These are phyloP conservation scores for Phallus indusiatus DNA, from an alignment of 768 basidiomycete genomes.

Conservation along the genomic window DNA sequence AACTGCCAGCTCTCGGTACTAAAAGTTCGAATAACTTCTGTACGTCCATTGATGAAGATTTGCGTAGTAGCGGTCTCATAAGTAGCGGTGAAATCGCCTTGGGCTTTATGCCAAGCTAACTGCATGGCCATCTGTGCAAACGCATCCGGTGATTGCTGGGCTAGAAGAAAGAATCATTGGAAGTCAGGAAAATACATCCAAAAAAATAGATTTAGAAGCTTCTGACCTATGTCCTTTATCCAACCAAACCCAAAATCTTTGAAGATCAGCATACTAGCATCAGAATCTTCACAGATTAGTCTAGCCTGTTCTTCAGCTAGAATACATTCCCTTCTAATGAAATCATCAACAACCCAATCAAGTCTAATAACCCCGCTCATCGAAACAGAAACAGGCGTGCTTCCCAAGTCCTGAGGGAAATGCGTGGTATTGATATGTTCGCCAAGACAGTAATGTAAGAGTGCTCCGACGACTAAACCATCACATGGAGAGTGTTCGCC, in stretches of 20 bases:
- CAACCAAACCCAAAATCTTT: slow-evolving; percentile 76
- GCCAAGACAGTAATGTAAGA: slow-evolving; percentile 72
- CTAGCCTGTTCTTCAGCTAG: slow-evolving; percentile 49
- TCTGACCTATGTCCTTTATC: slow-evolving; percentile 68
- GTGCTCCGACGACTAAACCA: slow-evolving; percentile 81
- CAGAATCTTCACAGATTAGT: slow-evolving; percentile 63
- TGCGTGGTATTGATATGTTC: slow-evolving; percentile 48
- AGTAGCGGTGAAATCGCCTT: slow-evolving; percentile 71
- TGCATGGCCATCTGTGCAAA: slow-evolving; percentile 90
- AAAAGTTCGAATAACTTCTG: slow-evolving; percentile 78
- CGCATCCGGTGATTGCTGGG: slow-evolving; percentile 60
- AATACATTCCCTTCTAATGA: slow-evolving; percentile 44
- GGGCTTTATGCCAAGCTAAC: slow-evolving; percentile 80
- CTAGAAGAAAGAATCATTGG: slow-evolving; percentile 22
- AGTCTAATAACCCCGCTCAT: slow-evolving; percentile 46
- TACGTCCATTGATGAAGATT: slow-evolving; percentile 78
- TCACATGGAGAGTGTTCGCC: slow-evolving; percentile 91
- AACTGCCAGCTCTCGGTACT: slow-evolving; percentile 66
- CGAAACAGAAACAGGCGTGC: slow-evolving; percentile 10
- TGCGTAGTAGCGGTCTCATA: slow-evolving; percentile 91
- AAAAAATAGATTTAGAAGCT: neutral
- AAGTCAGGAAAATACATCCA: neutral
- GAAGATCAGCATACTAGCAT: slow-evolving; percentile 78
- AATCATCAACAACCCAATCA: slow-evolving; percentile 66
- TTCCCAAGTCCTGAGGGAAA: slow-evolving; percentile 22